Base-by-base conservation (phyloP, 2,329 filamentous ascomycete genomes). In the Cercospora berteroae region DNA sequence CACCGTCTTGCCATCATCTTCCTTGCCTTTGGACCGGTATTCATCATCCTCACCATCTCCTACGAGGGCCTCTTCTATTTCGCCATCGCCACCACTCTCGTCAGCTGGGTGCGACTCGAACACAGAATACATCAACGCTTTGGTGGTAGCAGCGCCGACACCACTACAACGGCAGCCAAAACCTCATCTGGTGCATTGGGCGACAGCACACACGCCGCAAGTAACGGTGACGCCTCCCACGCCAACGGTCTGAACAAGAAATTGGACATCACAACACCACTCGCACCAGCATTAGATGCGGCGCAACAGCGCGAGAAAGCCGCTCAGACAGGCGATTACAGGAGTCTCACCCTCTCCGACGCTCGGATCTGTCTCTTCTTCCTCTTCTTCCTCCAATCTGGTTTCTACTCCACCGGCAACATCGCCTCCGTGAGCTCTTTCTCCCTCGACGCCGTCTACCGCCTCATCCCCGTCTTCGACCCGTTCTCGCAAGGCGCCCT, bases 31-130 rank as follows among this genome's bases (percentile, higher is more conserved):
- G 91, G 94, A 0, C 95, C 95, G 0, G 90, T 91, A 1, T 99
- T 98, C 80, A 90, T 99, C 76, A 94, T 99, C 75, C 87, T 99
- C 60, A 96, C 94, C 7, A 97, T 98, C 73, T 97, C 94, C 0
- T 99, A 96, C 81, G 95, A 99, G 79, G 94, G 94, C 0, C 85
- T 99, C 2, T 99, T 99, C 79, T 99, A 98, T 80, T 88, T 97
- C 67, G 88, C 90, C 10, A 99, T 97, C 80, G 93, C 89, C 75
- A 83, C 90, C 63, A 91, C 90, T 23, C 82, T 99, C 5, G 84
- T 97, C 61, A 89, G 89, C 64, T 99, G 95, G 95, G 92, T 97
- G 36, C 88, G 89, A n/a, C 85, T 99, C 1, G 95, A 99, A 79
- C 91, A 96, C 77, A 88, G 87, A 64, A 87, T 94, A 59, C 88